A percentile compares a stretch with the other conserved stretches of the same genome.
These are phyloP conservation scores for Vitis hybrid DNA, from an alignment of 177 flowering plant species.

Conservation along the genomic window DNA sequence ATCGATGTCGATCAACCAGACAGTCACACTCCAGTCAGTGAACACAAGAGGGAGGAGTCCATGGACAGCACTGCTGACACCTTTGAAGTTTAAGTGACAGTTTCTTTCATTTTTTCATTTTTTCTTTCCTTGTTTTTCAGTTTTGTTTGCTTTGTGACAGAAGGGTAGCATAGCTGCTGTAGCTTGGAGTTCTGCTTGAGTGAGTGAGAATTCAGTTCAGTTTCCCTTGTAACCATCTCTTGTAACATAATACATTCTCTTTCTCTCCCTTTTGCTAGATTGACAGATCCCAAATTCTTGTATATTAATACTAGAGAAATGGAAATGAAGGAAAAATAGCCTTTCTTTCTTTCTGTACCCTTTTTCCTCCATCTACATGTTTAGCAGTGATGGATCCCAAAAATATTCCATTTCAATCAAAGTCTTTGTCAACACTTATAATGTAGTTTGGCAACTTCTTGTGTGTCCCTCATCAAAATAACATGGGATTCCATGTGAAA, in stretches of 20 bases:
- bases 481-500: no score
- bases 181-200: slow-evolving; percentile 2
- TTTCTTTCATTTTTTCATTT: slow-evolving; percentile 16
- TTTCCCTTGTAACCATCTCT: not conserved
- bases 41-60: slow-evolving; percentile 61
- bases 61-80: slow-evolving; percentile 51
- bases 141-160: slow-evolving; percentile 4
- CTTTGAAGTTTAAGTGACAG: slow-evolving; percentile 33
- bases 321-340: slow-evolving; percentile 4
- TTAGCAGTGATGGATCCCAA: not conserved
- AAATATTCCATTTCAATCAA: no score
- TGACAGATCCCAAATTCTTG: slow-evolving; percentile 10
- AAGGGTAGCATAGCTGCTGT: not conserved
- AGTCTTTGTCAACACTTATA: no score
- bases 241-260: slow-evolving; percentile 18
- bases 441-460: no score
- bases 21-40: slow-evolving; percentile 27
- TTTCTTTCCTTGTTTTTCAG: slow-evolving; percentile 11
- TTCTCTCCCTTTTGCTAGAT: not conserved
- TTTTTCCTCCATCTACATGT: not conserved
- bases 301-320: not conserved
- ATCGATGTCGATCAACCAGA: slow-evolving; percentile 54
- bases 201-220: not conserved
- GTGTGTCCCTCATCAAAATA: no score
- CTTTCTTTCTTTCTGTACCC: not conserved